Evolutionary conservation across 495 filamentous ascomycete genomes (phyloP).

Genomic region (Chaetomium cochliodes): DNA sequence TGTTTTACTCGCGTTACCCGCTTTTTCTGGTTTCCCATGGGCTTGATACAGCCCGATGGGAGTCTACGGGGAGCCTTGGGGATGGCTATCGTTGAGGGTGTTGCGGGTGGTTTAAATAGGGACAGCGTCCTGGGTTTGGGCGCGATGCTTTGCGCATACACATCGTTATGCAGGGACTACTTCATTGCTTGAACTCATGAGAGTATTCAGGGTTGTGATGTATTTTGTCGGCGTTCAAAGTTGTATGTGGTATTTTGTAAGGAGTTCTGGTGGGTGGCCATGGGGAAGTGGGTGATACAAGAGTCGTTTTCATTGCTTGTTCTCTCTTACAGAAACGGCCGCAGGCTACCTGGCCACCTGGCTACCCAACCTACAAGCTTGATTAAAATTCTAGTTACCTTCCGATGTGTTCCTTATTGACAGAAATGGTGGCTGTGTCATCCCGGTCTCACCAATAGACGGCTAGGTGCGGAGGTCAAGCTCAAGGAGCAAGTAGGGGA

Average conservation of each 20-base stretch:
- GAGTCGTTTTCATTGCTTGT: background rate
- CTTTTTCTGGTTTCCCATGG: background rate
- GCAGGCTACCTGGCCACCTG: no score
- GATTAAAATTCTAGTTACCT: no score
- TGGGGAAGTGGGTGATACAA: background rate
- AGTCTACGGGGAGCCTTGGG: background rate
- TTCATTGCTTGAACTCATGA: background rate
- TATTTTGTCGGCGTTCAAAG: conserved; percentile 2
- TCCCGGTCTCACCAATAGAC: no score
- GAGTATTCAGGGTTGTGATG: background rate
- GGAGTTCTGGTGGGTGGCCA: conserved; percentile 1
- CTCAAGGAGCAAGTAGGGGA: no score
- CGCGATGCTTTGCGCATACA: background rate
- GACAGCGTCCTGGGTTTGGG: background rate
- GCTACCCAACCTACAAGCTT: background rate
- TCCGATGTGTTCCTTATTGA: no score
- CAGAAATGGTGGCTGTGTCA: no score
- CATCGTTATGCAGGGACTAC: background rate
- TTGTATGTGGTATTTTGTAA: conserved; percentile 2
- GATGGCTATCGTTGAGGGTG: background rate
- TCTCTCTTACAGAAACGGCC: background rate
- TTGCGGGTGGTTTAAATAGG: background rate
- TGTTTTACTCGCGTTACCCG: background rate
- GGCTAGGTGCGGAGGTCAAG: no score
- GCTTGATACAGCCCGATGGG: background rate